Conservation (phyloP, 805 yeast species). For the Hanseniaspora osmophila region DNA sequence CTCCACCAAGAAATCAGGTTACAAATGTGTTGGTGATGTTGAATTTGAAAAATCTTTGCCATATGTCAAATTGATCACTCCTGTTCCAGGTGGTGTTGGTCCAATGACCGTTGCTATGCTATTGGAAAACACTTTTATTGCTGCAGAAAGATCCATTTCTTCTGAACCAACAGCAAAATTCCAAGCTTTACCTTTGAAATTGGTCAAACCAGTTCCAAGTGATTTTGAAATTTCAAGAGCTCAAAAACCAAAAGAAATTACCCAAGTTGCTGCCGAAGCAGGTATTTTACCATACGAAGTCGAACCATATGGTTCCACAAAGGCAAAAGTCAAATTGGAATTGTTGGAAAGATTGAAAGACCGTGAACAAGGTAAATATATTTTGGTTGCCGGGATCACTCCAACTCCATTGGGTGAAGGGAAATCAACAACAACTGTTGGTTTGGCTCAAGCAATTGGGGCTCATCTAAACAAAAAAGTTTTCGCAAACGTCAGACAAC, state of each 20-base stretch:
- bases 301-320: slow-evolving; percentile 62
- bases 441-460: slow-evolving; percentile 67
- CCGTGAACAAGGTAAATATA: slow-evolving; percentile 45
- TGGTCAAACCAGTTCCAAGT: slow-evolving; percentile 60
- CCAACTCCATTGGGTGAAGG: slow-evolving; percentile 84
- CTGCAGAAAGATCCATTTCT: slow-evolving; percentile 34
- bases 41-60: slow-evolving; percentile 34
- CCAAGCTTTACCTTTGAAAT: slow-evolving; percentile 41
- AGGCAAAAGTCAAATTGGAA: slow-evolving; percentile 60
- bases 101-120: slow-evolving; percentile 85
- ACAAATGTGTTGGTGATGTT: slow-evolving; percentile 65
- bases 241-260: slow-evolving; percentile 58
- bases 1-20: slow-evolving; percentile 50
- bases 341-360: slow-evolving; percentile 48
- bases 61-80: slow-evolving; percentile 43
- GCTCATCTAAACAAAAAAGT: slow-evolving; percentile 58
- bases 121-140: slow-evolving; percentile 53
- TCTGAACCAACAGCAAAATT: slow-evolving; percentile 17
- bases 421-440: slow-evolving; percentile 73
- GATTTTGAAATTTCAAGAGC: slow-evolving; percentile 68
- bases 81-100: slow-evolving; percentile 87
- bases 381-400: slow-evolving; percentile 70
- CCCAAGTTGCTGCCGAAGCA: slow-evolving; percentile 53
- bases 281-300: slow-evolving; percentile 55
- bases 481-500: slow-evolving; percentile 74